A percentile compares a stretch with the other conserved stretches of the same genome.
phyloP scores from a whole-genome alignment of 345 rosid species.

The Citrus inodora region DNA sequence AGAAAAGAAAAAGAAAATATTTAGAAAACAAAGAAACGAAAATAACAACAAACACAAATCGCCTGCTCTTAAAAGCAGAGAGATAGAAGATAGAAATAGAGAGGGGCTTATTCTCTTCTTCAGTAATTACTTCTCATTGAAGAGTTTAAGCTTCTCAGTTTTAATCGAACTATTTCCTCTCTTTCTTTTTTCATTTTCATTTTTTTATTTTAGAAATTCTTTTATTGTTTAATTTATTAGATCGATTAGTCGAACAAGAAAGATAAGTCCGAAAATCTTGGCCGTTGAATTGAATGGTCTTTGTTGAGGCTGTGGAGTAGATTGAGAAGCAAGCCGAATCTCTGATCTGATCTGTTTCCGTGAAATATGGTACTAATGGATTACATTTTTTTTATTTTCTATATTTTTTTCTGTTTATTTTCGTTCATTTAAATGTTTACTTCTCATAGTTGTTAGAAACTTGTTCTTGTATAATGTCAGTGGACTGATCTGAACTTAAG shows the following conservation, averaged over 20 bases:
- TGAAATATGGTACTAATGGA: conserved; percentile 33
- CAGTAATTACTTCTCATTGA: conserved; percentile 26
- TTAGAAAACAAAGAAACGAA: neutral
- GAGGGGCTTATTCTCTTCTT: conserved; percentile 45
- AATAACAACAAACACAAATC: neutral
- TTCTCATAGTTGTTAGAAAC: neutral
- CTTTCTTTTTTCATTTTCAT: neutral
- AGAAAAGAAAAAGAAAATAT: conserved; percentile 2
- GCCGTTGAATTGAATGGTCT: conserved; percentile 29
- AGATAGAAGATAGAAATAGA: conserved; percentile 1
- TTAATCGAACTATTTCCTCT: neutral
- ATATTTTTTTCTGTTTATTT: neutral
- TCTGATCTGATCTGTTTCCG: conserved; percentile 36
- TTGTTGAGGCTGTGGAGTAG: conserved; percentile 28
- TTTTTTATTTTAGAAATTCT: conserved; percentile 9
- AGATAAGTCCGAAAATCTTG: neutral
- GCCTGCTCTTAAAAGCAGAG: conserved; percentile 15
- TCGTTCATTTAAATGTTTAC: neutral
- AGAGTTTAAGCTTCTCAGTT: conserved; percentile 43
- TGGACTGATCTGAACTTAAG: conserved; percentile 39
- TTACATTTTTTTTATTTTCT: neutral
- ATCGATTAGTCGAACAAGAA: conserved; percentile 5
- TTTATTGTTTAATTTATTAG: conserved; percentile 11
- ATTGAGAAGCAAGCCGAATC: conserved; percentile 41
- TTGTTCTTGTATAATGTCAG: conserved; percentile 7